These are phyloP conservation scores for Trifolium repens DNA, from an alignment of 306 rosid genomes.

Conservation along the genomic window DNA sequence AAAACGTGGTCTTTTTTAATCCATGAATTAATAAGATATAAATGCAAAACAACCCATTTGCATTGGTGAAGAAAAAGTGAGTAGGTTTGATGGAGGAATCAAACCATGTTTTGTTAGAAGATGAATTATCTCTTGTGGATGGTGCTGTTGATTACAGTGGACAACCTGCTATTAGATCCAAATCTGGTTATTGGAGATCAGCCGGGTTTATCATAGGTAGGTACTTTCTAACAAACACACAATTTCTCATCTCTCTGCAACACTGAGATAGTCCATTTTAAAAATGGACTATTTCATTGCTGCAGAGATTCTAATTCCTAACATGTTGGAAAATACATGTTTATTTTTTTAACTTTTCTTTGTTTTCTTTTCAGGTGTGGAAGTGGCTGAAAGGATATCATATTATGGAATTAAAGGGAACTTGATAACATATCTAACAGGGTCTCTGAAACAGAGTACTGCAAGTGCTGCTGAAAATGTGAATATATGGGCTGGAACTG, in stretches of 20 bases:
- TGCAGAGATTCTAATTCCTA: no score
- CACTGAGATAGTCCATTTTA: no score
- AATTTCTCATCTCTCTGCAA: not conserved
- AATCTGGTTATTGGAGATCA: slow-evolving; percentile 56
- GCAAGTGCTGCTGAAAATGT: not conserved
- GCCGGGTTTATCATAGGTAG: slow-evolving; percentile 47
- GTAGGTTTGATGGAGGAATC: no score
- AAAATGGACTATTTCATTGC: no score
- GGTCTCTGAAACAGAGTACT: not conserved
- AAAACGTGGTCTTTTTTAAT: no score
- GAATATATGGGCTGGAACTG: not conserved
- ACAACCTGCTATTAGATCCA: slow-evolving; percentile 36
- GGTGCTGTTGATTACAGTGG: slow-evolving; percentile 45
- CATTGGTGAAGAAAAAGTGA: no score
- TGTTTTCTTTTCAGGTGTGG: not conserved
- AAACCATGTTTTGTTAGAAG: no score
- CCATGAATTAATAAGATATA: no score
- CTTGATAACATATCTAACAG: not conserved
- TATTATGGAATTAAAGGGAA: not conserved
- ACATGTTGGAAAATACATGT: no score
- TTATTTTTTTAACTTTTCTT: no score
- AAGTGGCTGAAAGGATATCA: not conserved
- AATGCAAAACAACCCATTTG: no score
- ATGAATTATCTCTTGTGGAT: no score
- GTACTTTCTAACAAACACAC: not conserved